Percentiles rank a stretch among this genome's conserved stretches.
phyloP scores from a whole-genome alignment of 345 rosid species.

The Triadica sebifera region DNA sequence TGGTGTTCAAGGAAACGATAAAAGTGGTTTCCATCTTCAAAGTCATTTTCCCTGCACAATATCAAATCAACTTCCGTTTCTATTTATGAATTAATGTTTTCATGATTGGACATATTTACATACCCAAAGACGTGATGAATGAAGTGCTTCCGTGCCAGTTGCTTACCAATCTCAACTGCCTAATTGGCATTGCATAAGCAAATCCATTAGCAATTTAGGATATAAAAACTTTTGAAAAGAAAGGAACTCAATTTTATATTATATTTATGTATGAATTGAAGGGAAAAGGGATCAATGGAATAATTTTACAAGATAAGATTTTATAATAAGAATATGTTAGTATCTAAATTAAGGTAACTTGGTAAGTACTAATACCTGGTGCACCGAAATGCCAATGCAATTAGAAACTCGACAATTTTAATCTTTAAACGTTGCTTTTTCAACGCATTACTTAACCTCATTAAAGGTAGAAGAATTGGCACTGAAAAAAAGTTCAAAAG shows the following conservation, averaged over 20 bases:
- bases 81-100: neutral
- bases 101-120: neutral
- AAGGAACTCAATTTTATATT: neutral
- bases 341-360: no score
- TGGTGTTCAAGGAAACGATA: slow-evolving; percentile 89
- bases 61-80: neutral
- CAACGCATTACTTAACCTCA: no score
- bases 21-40: slow-evolving; percentile 77
- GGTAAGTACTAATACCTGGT: no score
- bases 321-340: no score
- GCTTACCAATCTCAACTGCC: slow-evolving; percentile 81
- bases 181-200: slow-evolving; percentile 16
- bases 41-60: slow-evolving; percentile 59
- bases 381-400: no score
- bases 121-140: slow-evolving; percentile 92
- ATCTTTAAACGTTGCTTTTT: no score
- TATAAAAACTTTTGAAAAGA: neutral
- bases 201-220: neutral
- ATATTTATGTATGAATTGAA: neutral
- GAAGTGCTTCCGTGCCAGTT: slow-evolving; percentile 67
- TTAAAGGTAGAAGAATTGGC: no score
- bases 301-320: no score
- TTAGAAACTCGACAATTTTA: no score
- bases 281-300: neutral
- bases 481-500: no score